Base-by-base conservation (phyloP, 768 basidiomycete genomes). In the Termitomyces sp. region DNA sequence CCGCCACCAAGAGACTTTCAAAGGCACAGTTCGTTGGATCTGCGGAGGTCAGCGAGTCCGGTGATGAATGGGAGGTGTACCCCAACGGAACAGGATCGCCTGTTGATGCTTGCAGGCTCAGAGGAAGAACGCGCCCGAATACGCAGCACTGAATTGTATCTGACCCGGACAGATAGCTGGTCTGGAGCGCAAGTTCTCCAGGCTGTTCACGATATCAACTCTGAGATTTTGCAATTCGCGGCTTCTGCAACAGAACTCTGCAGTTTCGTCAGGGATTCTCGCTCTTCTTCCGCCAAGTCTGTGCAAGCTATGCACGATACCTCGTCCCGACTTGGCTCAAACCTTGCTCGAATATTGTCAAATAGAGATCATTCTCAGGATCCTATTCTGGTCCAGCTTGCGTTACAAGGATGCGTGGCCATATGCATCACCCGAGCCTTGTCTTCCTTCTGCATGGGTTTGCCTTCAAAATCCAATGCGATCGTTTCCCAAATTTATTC, bases 111-210 rank as follows among this genome's bases (percentile, higher is more conserved):
- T 7, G 57, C 60, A 11, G 58, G 45, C 23, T 57, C 63, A 39
- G 75, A 82, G 29, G 86, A 89, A 68, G 79, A 81, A 40, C 75
- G 73, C 11, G 86, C 84, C 12, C 81, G 83, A 32, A 59, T 73
- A 38, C 82, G 80, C 54, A 81, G 83, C 63, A 68, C 74, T 52
- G 89, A 90, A 64, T 73, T 77, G 20, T 90, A 85, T 68, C 77
- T 90, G 71, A 88, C 87, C 15, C 85, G 88, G 56, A 84, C 82
- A 31, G 89, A 91, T 67, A 72, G 69, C 29, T 88, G 84, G 86
- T 88, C 88, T 2, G 89, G 89, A 12, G 83, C 86, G 1, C 87
- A 89, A 65, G 78, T 91, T 65, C 79, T 91, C 45, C 88, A 91
- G 64, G 84, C 86, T 3, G 83, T 91, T 13, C 84, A 87, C 58